Percentiles rank a stretch among this genome's conserved stretches.
phyloP scores from a whole-genome alignment of 2,329 filamentous ascomycete species.

The Exophiala oligosperma region DNA sequence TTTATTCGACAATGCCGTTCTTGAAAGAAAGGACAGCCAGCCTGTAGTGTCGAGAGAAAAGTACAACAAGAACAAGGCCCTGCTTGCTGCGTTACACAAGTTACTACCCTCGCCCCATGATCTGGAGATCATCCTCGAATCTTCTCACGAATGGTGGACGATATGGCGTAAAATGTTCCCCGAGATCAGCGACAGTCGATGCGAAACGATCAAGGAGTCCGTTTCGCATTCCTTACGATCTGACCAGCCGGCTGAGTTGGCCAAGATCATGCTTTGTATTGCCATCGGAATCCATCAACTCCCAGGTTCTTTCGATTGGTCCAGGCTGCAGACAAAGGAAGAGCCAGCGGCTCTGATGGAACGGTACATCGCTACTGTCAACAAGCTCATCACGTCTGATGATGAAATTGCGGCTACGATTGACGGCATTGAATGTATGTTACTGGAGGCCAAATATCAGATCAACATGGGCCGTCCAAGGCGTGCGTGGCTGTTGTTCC shows the following conservation, averaged over 20 bases:
- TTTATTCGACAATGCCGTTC: conserved; percentile 40
- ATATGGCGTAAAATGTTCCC: conserved; percentile 38
- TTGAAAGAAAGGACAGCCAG: conserved; percentile 34
- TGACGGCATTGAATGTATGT: conserved; percentile 54
- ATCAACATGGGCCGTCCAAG: conserved; percentile 57
- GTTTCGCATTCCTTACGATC: conserved; percentile 39
- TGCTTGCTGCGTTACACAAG: conserved; percentile 32
- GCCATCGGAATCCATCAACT: conserved; percentile 45
- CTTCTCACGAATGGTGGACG: conserved; percentile 34
- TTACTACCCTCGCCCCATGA: conserved; percentile 38
- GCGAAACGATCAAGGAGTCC: conserved; percentile 34
- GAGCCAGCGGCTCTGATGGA: conserved; percentile 47
- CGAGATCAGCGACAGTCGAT: conserved; percentile 32
- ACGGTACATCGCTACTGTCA: conserved; percentile 47
- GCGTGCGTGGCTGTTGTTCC: conserved; percentile 54
- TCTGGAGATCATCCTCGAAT: conserved; percentile 35
- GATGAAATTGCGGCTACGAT: conserved; percentile 53
- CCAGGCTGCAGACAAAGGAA: conserved; percentile 38
- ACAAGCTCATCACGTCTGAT: conserved; percentile 50
- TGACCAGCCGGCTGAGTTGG: conserved; percentile 39
- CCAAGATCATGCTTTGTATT: conserved; percentile 47
- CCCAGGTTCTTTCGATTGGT: conserved; percentile 40
- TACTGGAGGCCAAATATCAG: conserved; percentile 54
- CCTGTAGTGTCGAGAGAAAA: conserved; percentile 29
- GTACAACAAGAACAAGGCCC: conserved; percentile 30